Percentiles rank a stretch among this genome's conserved stretches.
These are phyloP conservation scores for Botrytis paeoniae DNA, from an alignment of 2,329 filamentous ascomycete species.

Conservation along the genomic window DNA sequence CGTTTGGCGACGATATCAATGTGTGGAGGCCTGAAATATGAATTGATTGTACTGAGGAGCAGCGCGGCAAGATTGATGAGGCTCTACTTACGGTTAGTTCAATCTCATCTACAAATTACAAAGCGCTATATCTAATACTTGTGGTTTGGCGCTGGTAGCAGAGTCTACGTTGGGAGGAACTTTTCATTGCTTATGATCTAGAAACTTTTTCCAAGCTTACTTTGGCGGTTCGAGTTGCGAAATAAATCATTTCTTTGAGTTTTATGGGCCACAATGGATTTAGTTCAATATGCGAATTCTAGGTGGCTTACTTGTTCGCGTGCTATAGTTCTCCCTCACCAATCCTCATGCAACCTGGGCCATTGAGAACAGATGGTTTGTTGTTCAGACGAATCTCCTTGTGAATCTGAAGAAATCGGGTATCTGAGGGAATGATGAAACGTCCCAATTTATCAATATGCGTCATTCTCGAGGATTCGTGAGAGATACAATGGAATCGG, in stretches of 20 bases:
- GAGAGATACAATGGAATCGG: not conserved
- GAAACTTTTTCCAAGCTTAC: not conserved
- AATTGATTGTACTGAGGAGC: constrained; percentile 35
- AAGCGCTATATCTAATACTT: constrained; percentile 19
- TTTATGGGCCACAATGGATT: not conserved
- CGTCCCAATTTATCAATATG: not conserved
- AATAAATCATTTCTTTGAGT: not conserved
- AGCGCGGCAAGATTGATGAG: constrained; percentile 38
- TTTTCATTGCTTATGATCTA: constrained; percentile 4
- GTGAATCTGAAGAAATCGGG: not conserved
- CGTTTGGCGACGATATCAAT: constrained; percentile 26
- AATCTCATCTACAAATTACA: not conserved
- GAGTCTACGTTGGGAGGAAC: constrained; percentile 30
- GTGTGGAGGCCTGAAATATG: constrained; percentile 47
- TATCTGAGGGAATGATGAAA: not conserved
- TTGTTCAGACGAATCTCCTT: not conserved
- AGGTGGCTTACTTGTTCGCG: not conserved
- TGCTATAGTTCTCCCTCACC: not conserved
- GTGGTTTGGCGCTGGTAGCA: constrained; percentile 34
- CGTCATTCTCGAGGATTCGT: not conserved
- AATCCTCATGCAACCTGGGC: not conserved
- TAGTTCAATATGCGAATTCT: not conserved
- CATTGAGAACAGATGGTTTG: constrained; percentile 1
- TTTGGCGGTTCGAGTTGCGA: not conserved
- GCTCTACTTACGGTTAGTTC: constrained; percentile 30